Evolutionary conservation across 2,329 filamentous ascomycete species (phyloP).

Genomic region (Aspergillus fischeri): DNA sequence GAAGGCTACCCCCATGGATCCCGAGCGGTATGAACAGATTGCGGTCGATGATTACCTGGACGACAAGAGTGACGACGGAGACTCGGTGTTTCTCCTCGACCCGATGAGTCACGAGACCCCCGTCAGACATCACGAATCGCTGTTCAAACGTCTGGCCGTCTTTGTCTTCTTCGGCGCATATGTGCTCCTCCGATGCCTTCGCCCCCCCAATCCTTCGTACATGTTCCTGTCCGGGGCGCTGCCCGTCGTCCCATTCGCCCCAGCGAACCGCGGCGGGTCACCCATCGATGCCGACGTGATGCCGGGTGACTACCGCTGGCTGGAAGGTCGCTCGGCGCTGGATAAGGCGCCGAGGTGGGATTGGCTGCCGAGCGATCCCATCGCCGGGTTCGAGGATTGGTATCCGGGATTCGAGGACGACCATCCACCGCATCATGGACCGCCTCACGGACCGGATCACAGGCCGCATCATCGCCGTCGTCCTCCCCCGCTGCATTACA

Average conservation of each 20-base stretch:
- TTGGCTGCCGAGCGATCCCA: conserved; percentile 22
- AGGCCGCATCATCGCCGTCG: neutral
- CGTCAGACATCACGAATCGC: conserved; percentile 6
- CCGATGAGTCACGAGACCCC: conserved; percentile 4
- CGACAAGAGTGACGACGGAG: conserved; percentile 22
- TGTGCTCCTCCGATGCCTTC: conserved; percentile 22
- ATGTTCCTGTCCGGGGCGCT: conserved; percentile 24
- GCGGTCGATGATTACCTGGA: conserved; percentile 20
- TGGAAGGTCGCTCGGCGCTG: conserved; percentile 18
- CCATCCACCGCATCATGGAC: neutral
- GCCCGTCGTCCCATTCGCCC: conserved; percentile 19
- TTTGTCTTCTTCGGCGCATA: conserved; percentile 20
- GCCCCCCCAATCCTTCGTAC: conserved; percentile 25
- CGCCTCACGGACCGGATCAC: neutral
- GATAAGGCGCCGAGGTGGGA: conserved; percentile 15
- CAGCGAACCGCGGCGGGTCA: conserved; percentile 14
- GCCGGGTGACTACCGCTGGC: conserved; percentile 17
- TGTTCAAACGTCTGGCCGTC: conserved; percentile 14
- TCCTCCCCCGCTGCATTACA: conserved; percentile 25
- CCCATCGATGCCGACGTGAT: conserved; percentile 16
- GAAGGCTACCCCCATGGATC: conserved; percentile 12
- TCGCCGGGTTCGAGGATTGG: conserved; percentile 27
- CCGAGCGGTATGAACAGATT: conserved; percentile 23
- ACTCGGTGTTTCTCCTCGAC: conserved; percentile 14
- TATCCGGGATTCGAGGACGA: conserved; percentile 9